These are phyloP conservation scores for Pouteria campechiana DNA, from an alignment of 179 eudicot genomes.

Conservation along the genomic window DNA sequence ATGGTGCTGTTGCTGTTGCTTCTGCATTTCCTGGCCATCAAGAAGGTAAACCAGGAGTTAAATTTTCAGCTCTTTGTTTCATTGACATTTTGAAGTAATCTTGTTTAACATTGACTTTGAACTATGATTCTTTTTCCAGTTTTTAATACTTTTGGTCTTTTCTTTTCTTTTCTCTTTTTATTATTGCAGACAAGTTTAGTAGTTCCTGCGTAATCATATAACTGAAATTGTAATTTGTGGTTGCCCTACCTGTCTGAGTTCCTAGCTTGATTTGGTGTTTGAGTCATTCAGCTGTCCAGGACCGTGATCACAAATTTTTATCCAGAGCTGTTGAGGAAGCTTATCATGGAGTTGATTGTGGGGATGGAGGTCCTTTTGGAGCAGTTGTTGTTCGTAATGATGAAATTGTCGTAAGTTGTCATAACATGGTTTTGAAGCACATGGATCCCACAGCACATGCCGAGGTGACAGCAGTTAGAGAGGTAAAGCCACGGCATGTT, in stretches of 20 bases:
- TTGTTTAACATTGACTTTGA: no score
- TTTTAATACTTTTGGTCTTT: no score
- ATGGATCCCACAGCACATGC: slow-evolving; percentile 95
- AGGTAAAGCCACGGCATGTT: no score
- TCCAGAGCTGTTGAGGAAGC: slow-evolving; percentile 81
- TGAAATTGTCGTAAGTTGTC: slow-evolving; percentile 83
- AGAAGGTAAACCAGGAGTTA: slow-evolving; percentile 42
- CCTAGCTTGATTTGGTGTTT: slow-evolving; percentile 1
- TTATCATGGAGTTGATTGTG: slow-evolving; percentile 75
- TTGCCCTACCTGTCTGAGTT: background rate
- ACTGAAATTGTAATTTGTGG: background rate
- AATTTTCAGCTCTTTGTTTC: background rate
- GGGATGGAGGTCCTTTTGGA: slow-evolving; percentile 89
- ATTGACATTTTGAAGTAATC: no score
- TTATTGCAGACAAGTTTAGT: background rate
- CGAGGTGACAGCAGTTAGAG: slow-evolving; percentile 89
- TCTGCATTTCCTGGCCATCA: slow-evolving; percentile 81
- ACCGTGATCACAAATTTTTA: slow-evolving; percentile 77
- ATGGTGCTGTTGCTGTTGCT: slow-evolving; percentile 70
- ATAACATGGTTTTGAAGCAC: slow-evolving; percentile 64
- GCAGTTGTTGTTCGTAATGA: slow-evolving; percentile 76
- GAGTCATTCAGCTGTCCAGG: slow-evolving; percentile 61
- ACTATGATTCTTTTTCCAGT: no score
- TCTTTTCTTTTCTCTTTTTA: background rate
- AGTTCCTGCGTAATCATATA: background rate